These are phyloP conservation scores for Nothomitra cinnamomea DNA, from an alignment of 2,329 filamentous ascomycete species.

Conservation along the genomic window DNA sequence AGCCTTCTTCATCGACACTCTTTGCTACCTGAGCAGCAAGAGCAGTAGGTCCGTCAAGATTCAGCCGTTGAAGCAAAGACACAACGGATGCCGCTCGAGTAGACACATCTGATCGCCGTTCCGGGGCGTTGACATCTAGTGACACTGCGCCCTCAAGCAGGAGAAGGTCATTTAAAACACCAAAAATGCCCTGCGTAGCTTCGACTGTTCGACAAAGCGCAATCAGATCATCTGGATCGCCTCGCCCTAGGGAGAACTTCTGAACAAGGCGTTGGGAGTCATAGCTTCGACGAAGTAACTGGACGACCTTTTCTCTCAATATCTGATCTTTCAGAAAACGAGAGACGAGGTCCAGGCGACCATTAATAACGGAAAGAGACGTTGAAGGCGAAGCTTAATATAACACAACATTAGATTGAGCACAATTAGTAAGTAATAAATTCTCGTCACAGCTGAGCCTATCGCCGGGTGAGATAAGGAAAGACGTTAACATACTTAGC, in stretches of 20 bases:
- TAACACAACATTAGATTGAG: background rate
- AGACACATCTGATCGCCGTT: background rate
- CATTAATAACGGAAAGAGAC: constrained; percentile 61
- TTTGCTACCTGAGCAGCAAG: constrained; percentile 55
- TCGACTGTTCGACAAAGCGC: constrained; percentile 66
- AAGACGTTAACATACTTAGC: constrained; percentile 37
- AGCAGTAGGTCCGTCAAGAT: constrained; percentile 46
- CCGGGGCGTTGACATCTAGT: background rate
- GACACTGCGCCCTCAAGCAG: background rate
- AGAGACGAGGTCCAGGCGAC: constrained; percentile 65
- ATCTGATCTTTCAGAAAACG: constrained; percentile 49
- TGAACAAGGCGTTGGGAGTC: constrained; percentile 84
- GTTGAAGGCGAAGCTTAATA: constrained; percentile 59
- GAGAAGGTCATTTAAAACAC: constrained; percentile 20
- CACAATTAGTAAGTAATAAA: background rate
- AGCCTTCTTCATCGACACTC: constrained; percentile 82
- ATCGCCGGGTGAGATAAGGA: background rate
- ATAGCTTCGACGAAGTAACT: constrained; percentile 55
- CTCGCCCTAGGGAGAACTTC: constrained; percentile 81
- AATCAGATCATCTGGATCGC: constrained; percentile 82
- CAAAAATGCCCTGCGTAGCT: constrained; percentile 50
- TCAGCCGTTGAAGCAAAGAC: constrained; percentile 37
- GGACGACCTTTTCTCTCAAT: constrained; percentile 51
- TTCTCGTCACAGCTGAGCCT: background rate
- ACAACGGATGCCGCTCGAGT: background rate